These are phyloP conservation scores for Polygonum aviculare DNA, from an alignment of 148 eudicot genomes.

Conservation along the genomic window DNA sequence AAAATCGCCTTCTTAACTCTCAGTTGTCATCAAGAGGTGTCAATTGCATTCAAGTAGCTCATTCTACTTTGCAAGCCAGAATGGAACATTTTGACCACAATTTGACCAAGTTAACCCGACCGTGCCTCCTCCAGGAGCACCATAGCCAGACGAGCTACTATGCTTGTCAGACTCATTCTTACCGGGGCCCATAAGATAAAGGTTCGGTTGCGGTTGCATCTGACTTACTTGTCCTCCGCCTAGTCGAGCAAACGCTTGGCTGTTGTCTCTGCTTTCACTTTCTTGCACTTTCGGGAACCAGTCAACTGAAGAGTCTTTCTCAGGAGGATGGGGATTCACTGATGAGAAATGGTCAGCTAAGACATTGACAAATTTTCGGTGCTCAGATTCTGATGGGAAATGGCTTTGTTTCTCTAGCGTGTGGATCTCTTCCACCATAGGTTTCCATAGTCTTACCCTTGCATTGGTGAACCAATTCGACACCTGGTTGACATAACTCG, in stretches of 20 bases:
- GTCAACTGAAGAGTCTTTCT: slow-evolving; percentile 16
- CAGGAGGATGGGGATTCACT: slow-evolving; percentile 18
- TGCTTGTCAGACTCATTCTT: neutral
- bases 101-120: slow-evolving; percentile 24
- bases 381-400: slow-evolving; percentile 18
- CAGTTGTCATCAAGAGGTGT: neutral
- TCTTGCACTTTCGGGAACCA: slow-evolving; percentile 14
- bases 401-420: slow-evolving; percentile 28
- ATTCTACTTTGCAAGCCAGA: slow-evolving; percentile 33
- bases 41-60: slow-evolving; percentile 1
- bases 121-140: slow-evolving; percentile 12
- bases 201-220: neutral
- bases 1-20: neutral
- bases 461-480: slow-evolving; percentile 53
- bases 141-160: neutral
- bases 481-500: slow-evolving; percentile 18
- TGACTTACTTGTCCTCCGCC: neutral
- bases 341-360: slow-evolving; percentile 17
- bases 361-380: slow-evolving; percentile 10
- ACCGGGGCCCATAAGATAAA: neutral
- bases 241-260: neutral
- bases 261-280: neutral
- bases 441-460: slow-evolving; percentile 42
- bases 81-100: slow-evolving; percentile 30
- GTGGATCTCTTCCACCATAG: slow-evolving; percentile 49